Evolutionary conservation across 192 early-diverging fungal species (phyloP).

Genomic region (Oehlia diaphana): DNA sequence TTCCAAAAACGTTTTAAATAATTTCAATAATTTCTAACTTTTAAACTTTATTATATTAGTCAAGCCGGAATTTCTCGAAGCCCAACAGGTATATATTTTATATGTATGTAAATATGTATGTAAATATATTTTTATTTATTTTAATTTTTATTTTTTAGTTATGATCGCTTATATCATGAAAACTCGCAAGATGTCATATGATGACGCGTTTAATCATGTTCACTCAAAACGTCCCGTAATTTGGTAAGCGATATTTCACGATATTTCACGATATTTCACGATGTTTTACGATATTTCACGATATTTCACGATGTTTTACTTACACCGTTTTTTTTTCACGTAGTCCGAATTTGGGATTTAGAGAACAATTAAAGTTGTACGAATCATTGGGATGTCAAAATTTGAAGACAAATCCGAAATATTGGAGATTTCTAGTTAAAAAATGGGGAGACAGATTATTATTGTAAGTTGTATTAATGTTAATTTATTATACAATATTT

Average conservation of each 20-base stretch:
- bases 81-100: background rate
- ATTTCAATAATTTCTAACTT: background rate
- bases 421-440: conserved; percentile 13
- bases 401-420: conserved; percentile 3
- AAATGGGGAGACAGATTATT: conserved; percentile 8
- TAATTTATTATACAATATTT: background rate
- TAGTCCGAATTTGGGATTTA: conserved; percentile 22
- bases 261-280: too few species aligned
- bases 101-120: too few species aligned
- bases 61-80: conserved; percentile 22
- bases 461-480: background rate
- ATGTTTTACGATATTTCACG: too few species aligned
- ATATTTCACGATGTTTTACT: too few species aligned
- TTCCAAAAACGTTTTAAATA: too few species aligned
- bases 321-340: too few species aligned
- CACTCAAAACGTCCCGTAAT: background rate
- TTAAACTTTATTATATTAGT: background rate
- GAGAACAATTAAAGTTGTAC: conserved; percentile 15
- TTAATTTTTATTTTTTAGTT: background rate
- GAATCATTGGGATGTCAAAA: conserved; percentile 6
- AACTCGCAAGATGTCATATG: background rate
- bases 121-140: too few species aligned
- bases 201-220: background rate
- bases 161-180: conserved; percentile 24
- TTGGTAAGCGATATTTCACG: background rate